phyloP scores from a whole-genome alignment of 345 rosid genomes.

The Orychophragmus violaceus region DNA sequence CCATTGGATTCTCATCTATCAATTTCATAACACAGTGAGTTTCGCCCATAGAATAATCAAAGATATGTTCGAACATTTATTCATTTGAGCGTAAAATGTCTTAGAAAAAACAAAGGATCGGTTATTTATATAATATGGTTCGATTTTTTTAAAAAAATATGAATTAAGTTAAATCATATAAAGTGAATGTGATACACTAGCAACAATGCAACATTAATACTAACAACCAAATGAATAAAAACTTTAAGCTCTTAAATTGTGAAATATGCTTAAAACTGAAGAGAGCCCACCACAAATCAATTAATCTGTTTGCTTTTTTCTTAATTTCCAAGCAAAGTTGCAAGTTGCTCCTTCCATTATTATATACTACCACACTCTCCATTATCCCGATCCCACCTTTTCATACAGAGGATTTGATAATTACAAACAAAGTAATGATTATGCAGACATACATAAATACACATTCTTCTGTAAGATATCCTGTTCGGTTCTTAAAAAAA shows the following conservation, averaged over 20 bases:
- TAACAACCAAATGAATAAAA: neutral
- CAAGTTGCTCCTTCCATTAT: conserved; percentile 31
- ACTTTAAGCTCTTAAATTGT: neutral
- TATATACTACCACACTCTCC: conserved; percentile 17
- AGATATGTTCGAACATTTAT: neutral
- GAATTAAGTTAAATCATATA: neutral
- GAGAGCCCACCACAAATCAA: conserved; percentile 29
- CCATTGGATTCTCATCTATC: neutral
- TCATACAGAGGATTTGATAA: conserved; percentile 18
- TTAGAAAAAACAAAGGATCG: neutral
- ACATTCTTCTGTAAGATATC: too few relatives aligned
- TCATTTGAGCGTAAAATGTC: neutral
- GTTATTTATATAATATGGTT: neutral
- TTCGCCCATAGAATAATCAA: neutral
- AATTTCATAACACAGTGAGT: neutral
- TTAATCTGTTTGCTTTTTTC: conserved; percentile 19
- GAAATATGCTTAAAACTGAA: conserved; percentile 1
- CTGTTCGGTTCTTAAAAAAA: too few relatives aligned
- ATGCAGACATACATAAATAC: neutral
- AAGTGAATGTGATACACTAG: neutral
- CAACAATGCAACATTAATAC: neutral
- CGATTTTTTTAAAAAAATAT: neutral
- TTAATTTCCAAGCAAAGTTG: conserved; percentile 31
- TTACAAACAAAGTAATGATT: conserved; percentile 19
- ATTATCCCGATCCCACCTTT: conserved; percentile 21